Evolutionary conservation across 306 rosid species (phyloP).

Genomic region (Canavalia ensiformis): DNA sequence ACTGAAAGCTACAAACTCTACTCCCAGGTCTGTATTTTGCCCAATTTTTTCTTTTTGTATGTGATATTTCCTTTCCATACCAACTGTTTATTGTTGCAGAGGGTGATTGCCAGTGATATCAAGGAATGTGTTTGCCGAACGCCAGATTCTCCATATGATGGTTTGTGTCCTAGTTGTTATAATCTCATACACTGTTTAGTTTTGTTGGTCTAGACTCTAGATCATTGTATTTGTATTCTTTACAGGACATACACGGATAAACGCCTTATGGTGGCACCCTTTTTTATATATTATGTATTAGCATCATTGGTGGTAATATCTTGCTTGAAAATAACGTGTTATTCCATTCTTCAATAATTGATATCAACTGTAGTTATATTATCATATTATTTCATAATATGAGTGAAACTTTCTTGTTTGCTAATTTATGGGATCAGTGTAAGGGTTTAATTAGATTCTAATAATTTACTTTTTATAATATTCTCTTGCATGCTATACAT

Average conservation of each 20-base stretch:
- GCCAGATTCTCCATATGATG: slow-evolving; percentile 98
- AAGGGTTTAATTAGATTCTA: not conserved
- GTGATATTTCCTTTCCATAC: slow-evolving; percentile 43
- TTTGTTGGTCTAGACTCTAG: slow-evolving; percentile 19
- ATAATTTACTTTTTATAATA: not conserved
- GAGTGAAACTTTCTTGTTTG: not conserved
- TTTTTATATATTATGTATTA: not conserved
- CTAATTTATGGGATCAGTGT: not conserved
- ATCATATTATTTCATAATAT: not conserved
- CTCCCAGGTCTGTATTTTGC: slow-evolving; percentile 74
- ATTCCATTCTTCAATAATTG: slow-evolving; percentile 1
- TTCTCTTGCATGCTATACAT: not conserved
- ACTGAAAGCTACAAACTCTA: slow-evolving; percentile 94
- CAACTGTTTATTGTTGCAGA: slow-evolving; percentile 61
- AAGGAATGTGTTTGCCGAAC: slow-evolving; percentile 99
- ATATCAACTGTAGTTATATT: not conserved
- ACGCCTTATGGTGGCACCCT: slow-evolving; percentile 4
- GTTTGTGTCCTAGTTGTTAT: slow-evolving; percentile 57
- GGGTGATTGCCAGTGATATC: slow-evolving; percentile 93
- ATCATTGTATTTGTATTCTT: slow-evolving; percentile 13
- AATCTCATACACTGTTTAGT: slow-evolving; percentile 31
- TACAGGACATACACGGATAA: not conserved
- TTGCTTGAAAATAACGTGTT: slow-evolving; percentile 13
- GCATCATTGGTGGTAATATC: not conserved
- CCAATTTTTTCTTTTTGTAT: slow-evolving; percentile 1